phyloP scores from a whole-genome alignment of 345 rosid genomes.

The Aurinia saxatilis region DNA sequence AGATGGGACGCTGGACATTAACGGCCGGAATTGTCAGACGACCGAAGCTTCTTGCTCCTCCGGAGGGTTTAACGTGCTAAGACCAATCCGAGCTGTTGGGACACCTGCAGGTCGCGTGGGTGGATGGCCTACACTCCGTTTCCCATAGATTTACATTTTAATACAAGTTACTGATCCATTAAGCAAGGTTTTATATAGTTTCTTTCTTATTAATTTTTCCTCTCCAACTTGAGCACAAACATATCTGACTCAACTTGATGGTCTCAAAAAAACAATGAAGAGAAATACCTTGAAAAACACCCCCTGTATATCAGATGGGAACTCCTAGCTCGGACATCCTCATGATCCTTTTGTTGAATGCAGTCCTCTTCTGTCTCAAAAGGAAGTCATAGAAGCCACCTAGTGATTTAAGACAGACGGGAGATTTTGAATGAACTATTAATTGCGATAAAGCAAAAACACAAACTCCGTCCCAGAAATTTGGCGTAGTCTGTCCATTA shows the following conservation, averaged over 20 bases:
- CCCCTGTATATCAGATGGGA: conserved; percentile 40
- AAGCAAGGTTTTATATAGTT: not conserved
- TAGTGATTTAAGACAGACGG: no score
- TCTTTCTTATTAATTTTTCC: not conserved
- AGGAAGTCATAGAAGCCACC: no score
- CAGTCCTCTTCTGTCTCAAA: conserved; percentile 48
- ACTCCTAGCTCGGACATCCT: conserved; percentile 82
- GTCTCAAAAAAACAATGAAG: not conserved
- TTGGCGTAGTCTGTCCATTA: no score
- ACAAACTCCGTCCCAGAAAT: no score
- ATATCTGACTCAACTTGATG: not conserved
- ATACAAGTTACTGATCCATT: not conserved
- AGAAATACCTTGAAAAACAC: not conserved
- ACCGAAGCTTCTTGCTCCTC: conserved; percentile 29
- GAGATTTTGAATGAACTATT: no score
- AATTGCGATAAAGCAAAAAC: no score
- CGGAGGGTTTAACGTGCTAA: conserved; percentile 32
- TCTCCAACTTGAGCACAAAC: not conserved
- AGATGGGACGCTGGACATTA: conserved; percentile 32
- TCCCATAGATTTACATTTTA: conserved; percentile 30
- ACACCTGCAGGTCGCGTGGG: conserved; percentile 9
- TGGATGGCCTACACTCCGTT: conserved; percentile 40
- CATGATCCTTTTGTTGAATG: conserved; percentile 58
- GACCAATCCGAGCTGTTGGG: conserved; percentile 23
- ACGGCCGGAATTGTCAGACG: not conserved